Conservation (phyloP, 2,329 filamentous ascomycete species). For the Verticillium albo-atrum region DNA sequence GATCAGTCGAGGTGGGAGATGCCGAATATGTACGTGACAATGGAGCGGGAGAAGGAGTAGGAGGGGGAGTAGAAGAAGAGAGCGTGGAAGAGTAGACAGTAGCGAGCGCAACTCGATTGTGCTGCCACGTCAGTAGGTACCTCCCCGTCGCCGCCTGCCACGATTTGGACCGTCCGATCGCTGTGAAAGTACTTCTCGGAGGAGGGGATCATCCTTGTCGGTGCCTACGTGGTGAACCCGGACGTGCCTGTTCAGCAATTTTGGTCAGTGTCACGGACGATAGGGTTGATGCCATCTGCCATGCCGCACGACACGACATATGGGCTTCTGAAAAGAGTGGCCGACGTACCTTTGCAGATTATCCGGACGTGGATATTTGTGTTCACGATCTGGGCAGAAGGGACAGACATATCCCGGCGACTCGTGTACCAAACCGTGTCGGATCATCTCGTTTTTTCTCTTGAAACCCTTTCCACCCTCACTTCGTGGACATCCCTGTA, state of each 20-base stretch:
- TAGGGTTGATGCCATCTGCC: neutral
- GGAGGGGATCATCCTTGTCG: constrained; percentile 75
- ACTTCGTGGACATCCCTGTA: constrained; percentile 57
- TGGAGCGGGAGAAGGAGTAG: neutral
- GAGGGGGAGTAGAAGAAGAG: neutral
- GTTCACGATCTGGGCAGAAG: constrained; percentile 89
- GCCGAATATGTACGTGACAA: neutral
- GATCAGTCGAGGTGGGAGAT: neutral
- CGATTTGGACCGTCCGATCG: constrained; percentile 79
- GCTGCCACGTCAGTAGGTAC: constrained; percentile 16
- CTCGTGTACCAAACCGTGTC: constrained; percentile 82
- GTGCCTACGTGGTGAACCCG: constrained; percentile 88
- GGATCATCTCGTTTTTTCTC: constrained; percentile 69
- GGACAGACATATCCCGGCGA: constrained; percentile 95
- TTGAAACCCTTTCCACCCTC: constrained; percentile 66
- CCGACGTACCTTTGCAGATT: constrained; percentile 82
- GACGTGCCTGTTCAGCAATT: constrained; percentile 63
- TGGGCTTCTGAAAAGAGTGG: neutral
- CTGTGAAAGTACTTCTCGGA: constrained; percentile 82
- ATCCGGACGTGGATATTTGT: constrained; percentile 91
- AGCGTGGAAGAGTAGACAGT: neutral
- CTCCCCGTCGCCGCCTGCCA: constrained; percentile 67
- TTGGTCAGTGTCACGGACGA: neutral
- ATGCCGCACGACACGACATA: neutral
- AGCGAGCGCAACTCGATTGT: neutral